phyloP scores from a whole-genome alignment of 2,329 filamentous ascomycete species.

The Sordariomycetes sp. region DNA sequence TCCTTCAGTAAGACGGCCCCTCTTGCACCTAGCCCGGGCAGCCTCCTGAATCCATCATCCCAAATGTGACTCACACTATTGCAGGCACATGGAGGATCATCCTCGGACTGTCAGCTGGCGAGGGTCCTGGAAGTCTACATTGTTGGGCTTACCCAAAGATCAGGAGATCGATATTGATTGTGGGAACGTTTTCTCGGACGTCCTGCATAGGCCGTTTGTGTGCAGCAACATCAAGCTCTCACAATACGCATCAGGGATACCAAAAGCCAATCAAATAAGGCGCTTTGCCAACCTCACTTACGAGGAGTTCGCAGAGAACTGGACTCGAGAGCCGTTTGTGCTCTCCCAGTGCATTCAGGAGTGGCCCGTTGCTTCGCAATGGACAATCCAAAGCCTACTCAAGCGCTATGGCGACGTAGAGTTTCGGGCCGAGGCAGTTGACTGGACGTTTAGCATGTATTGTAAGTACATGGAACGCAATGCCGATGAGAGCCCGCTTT shows the following conservation, averaged over 20 bases:
- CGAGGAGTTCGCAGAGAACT: slow-evolving; percentile 64
- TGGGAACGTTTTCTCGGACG: slow-evolving; percentile 77
- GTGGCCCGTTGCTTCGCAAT: slow-evolving; percentile 71
- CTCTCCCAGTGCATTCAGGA: slow-evolving; percentile 70
- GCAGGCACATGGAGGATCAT: slow-evolving; percentile 19
- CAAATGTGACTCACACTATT: no score
- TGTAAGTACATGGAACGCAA: slow-evolving; percentile 72
- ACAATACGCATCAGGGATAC: slow-evolving; percentile 63
- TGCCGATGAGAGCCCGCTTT: slow-evolving; percentile 79
- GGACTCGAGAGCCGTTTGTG: slow-evolving; percentile 79
- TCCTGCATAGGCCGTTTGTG: slow-evolving; percentile 80
- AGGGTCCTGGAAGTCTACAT: slow-evolving; percentile 77
- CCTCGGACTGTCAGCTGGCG: slow-evolving; percentile 47
- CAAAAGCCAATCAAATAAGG: slow-evolving; percentile 61
- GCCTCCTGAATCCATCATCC: no score
- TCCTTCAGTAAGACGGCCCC: slow-evolving; percentile 62
- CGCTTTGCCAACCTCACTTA: slow-evolving; percentile 60
- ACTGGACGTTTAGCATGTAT: slow-evolving; percentile 82
- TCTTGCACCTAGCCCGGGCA: no score
- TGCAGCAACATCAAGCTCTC: slow-evolving; percentile 68
- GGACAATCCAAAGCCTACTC: slow-evolving; percentile 63
- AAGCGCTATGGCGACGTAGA: slow-evolving; percentile 53
- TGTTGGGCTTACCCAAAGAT: slow-evolving; percentile 48
- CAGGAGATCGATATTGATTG: slow-evolving; percentile 57
- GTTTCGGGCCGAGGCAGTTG: slow-evolving; percentile 87